Percentiles rank a stretch among this genome's conserved stretches.
Conservation (phyloP, 148 eudicot species). For the Polygonum aviculare region DNA sequence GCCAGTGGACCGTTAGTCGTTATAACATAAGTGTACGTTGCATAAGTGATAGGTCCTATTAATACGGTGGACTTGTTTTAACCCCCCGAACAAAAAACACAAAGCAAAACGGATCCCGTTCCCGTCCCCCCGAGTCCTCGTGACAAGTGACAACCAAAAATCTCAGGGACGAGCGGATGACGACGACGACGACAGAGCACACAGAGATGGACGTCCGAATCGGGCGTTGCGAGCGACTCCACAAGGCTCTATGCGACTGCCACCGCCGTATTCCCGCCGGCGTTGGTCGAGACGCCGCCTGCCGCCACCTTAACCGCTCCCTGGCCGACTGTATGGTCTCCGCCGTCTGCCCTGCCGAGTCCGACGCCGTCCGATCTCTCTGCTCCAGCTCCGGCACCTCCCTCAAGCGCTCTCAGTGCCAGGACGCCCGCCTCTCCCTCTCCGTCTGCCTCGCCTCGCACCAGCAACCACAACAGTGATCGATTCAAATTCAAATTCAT, state of each 20-base stretch:
- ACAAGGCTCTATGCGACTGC: constrained; percentile 45
- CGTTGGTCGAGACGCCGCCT: constrained; percentile 31
- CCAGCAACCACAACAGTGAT: constrained; percentile 26
- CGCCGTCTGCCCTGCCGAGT: constrained; percentile 44
- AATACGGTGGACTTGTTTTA: too few species aligned
- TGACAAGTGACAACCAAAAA: not conserved
- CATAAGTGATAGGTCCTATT: too few species aligned
- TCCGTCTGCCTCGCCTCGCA: constrained; percentile 51
- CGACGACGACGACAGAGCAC: not conserved
- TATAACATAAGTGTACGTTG: too few species aligned
- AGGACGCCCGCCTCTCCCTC: constrained; percentile 55
- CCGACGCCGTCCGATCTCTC: constrained; percentile 54
- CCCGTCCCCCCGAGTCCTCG: not conserved
- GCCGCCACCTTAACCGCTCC: constrained; percentile 61
- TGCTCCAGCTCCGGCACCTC: constrained; percentile 72
- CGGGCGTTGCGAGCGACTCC: constrained; percentile 39
- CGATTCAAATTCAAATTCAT: too few species aligned
- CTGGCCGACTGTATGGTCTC: constrained; percentile 51
- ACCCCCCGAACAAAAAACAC: too few species aligned
- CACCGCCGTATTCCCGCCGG: constrained; percentile 52
- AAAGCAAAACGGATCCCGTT: too few species aligned
- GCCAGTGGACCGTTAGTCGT: too few species aligned
- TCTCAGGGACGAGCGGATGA: not conserved
- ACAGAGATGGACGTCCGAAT: not conserved
- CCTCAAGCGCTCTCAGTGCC: constrained; percentile 70